Evolutionary conservation across 2,329 filamentous ascomycete species (phyloP).

Genomic region (Pezicula rhizophila): DNA sequence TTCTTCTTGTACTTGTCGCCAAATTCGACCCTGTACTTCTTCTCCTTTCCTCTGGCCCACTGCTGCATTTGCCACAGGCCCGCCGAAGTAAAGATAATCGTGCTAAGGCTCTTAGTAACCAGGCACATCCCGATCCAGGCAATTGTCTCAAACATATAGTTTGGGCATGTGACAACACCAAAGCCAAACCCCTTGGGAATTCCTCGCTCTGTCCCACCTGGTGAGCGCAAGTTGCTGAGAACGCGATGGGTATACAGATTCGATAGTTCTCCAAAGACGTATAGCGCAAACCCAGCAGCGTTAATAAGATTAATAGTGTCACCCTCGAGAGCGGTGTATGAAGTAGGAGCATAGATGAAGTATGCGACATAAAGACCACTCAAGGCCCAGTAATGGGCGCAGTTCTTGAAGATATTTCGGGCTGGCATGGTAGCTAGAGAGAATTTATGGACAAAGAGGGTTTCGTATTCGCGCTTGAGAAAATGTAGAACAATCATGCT

Average conservation of each 20-base stretch:
- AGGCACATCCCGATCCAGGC: conserved; percentile 81
- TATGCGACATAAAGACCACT: conserved; percentile 76
- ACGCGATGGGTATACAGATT: conserved; percentile 79
- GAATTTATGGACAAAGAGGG: conserved; percentile 91
- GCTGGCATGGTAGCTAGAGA: conserved; percentile 90
- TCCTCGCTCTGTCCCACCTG: conserved; percentile 77
- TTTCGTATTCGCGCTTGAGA: conserved; percentile 91
- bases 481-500: conserved; percentile 77
- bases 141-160: conserved; percentile 90
- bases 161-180: conserved; percentile 83
- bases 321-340: conserved; percentile 49
- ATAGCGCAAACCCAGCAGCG: conserved; percentile 65
- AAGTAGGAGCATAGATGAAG: conserved; percentile 75
- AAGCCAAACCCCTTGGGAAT: conserved; percentile 86
- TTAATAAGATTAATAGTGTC: conserved; percentile 41
- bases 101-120: conserved; percentile 72
- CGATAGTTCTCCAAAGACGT: conserved; percentile 68
- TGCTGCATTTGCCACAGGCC: conserved; percentile 73
- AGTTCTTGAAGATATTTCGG: conserved; percentile 90
- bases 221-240: conserved; percentile 68
- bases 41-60: conserved; percentile 93
- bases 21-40: conserved; percentile 82
- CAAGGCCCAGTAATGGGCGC: conserved; percentile 85
- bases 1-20: conserved; percentile 94
- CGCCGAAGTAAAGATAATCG: conserved; percentile 68